Conservation (phyloP, 257 asterid species). For the Voacanga thouarsii region DNA sequence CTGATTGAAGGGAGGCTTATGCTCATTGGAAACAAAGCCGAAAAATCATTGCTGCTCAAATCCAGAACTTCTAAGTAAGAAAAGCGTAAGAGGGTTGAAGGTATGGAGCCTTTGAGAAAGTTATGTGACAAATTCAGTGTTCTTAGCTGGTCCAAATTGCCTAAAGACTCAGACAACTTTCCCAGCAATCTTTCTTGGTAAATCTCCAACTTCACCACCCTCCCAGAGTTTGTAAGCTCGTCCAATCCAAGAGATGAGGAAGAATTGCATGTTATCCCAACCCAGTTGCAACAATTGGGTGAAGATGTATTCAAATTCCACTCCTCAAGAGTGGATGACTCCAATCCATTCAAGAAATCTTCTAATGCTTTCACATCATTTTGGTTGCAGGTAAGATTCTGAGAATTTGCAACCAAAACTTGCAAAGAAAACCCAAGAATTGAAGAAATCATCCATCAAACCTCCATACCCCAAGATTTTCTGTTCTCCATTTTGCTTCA, state of each 20-base stretch:
- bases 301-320: conserved; percentile 22
- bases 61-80: too few species aligned
- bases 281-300: conserved; percentile 58
- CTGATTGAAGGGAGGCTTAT: too few species aligned
- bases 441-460: background rate
- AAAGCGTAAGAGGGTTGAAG: too few species aligned
- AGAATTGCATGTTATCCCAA: conserved; percentile 50
- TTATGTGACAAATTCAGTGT: too few species aligned
- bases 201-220: conserved; percentile 41
- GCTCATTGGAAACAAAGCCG: too few species aligned
- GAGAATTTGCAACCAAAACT: background rate
- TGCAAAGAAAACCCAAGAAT: background rate
- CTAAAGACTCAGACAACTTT: too few species aligned
- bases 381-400: background rate
- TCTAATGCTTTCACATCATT: background rate
- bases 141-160: too few species aligned
- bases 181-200: too few species aligned
- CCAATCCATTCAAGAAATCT: too few species aligned
- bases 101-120: too few species aligned
- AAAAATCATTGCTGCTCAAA: too few species aligned
- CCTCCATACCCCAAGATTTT: background rate
- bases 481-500: background rate
- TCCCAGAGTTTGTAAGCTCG: conserved; percentile 24
- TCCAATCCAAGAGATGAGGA: conserved; percentile 31
- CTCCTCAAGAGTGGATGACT: background rate